Percentiles rank a stretch among this genome's conserved stretches.
Evolutionary conservation across 305 asterid species (phyloP).

Genomic region (Fraxinus velutina): DNA sequence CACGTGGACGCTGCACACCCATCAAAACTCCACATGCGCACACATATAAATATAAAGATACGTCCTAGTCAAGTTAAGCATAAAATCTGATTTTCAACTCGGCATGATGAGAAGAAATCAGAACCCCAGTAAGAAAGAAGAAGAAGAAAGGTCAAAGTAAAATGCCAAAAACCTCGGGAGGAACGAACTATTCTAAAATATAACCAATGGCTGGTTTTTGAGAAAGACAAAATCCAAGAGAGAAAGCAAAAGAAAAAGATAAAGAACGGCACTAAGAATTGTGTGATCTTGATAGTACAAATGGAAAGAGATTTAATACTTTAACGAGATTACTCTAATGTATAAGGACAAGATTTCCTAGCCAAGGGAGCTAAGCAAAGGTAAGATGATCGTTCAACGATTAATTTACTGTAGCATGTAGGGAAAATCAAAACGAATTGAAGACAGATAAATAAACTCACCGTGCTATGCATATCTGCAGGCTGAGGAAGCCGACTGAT

Average conservation of each 20-base stretch:
- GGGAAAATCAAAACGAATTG: background rate
- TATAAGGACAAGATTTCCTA: background rate
- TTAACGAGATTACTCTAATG: too few relatives aligned
- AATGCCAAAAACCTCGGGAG: background rate
- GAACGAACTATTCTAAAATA: background rate
- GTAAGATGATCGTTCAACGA: background rate
- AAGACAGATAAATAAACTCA: slow-evolving; percentile 19
- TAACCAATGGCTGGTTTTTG: background rate
- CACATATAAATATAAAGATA: background rate
- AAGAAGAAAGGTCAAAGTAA: background rate
- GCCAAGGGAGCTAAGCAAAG: background rate
- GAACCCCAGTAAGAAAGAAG: background rate
- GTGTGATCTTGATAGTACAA: background rate
- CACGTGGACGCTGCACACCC: background rate
- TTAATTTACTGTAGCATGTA: background rate
- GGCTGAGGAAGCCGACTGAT: slow-evolving; percentile 51
- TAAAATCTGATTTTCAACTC: background rate
- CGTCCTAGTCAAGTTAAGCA: background rate
- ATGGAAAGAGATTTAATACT: background rate
- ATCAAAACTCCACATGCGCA: background rate
- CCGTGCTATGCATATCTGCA: slow-evolving; percentile 64
- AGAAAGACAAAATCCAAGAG: background rate
- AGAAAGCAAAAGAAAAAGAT: background rate
- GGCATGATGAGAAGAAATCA: background rate
- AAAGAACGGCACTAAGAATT: background rate